Conservation (phyloP, 139 green algal species). For the Microglena sp. region DNA sequence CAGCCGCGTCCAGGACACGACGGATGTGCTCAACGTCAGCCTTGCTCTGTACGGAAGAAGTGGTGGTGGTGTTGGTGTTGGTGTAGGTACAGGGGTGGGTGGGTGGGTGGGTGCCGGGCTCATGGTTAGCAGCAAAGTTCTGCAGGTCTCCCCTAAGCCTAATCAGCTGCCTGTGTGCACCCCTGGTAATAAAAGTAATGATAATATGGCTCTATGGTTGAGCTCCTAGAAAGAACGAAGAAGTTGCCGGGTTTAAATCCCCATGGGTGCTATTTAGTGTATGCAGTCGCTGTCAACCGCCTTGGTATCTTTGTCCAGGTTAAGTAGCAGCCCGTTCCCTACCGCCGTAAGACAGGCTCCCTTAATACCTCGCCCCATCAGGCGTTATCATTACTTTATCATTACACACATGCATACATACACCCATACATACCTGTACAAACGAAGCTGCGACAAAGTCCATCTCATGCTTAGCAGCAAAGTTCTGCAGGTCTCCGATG, state of each 20-base stretch:
- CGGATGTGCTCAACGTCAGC: conserved; percentile 52
- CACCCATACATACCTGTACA: conserved; percentile 22
- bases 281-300: too few relatives aligned
- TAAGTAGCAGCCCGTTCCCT: background rate
- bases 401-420: too few relatives aligned
- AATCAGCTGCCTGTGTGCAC: too few relatives aligned
- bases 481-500: conserved; percentile 55
- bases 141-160: too few relatives aligned
- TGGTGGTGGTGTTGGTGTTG: conserved; percentile 52
- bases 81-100: conserved; percentile 17
- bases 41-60: conserved; percentile 36
- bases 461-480: conserved; percentile 45
- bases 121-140: conserved; percentile 45
- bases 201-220: background rate
- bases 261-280: too few relatives aligned
- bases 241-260: too few relatives aligned
- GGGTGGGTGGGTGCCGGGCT: conserved; percentile 12
- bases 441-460: conserved; percentile 50
- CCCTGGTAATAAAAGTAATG: background rate
- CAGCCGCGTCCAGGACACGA: conserved; percentile 37
- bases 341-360: too few relatives aligned
- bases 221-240: background rate
- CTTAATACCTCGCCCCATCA: too few relatives aligned
- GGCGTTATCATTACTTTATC: conserved; percentile 35
- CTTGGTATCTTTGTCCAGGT: background rate